Percentiles rank a stretch among this genome's conserved stretches.
Evolutionary conservation across 2,329 filamentous ascomycete species (phyloP).

Genomic region (Arthrobotrys sinensis): DNA sequence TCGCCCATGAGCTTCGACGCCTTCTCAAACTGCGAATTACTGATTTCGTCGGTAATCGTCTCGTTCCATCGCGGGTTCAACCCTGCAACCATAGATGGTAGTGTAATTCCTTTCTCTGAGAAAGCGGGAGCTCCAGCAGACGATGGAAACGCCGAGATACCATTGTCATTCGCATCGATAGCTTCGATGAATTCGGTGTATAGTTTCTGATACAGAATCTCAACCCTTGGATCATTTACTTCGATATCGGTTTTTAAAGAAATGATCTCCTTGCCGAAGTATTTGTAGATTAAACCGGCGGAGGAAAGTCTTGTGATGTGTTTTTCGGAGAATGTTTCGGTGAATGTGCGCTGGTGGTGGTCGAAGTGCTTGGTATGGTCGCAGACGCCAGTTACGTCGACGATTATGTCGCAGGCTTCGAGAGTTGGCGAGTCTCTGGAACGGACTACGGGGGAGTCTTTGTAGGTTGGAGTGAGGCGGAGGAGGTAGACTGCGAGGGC

Average conservation of each 20-base stretch:
- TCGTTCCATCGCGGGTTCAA: conserved; percentile 88
- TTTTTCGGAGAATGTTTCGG: conserved; percentile 83
- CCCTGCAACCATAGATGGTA: conserved; percentile 85
- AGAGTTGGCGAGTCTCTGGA: conserved; percentile 87
- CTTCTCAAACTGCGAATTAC: conserved; percentile 83
- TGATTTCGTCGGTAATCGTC: conserved; percentile 74
- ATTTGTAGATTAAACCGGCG: conserved; percentile 93
- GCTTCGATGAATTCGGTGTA: conserved; percentile 96
- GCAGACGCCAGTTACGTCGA: conserved; percentile 98
- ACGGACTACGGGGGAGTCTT: conserved; percentile 80
- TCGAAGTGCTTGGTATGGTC: conserved; percentile 88
- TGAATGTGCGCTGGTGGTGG: conserved; percentile 96
- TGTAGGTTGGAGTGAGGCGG: conserved; percentile 86
- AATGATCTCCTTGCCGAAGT: conserved; percentile 90
- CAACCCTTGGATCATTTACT: conserved; percentile 77
- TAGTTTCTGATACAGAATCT: conserved; percentile 85
- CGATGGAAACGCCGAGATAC: conserved; percentile 85
- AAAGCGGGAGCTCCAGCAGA: conserved; percentile 81
- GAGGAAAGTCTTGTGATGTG: conserved; percentile 91
- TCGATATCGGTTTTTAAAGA: conserved; percentile 75
- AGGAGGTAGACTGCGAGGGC: conserved; percentile 97
- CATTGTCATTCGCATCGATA: conserved; percentile 97
- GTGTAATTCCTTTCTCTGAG: conserved; percentile 83
- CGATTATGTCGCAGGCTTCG: conserved; percentile 89
- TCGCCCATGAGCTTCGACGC: conserved; percentile 89